A percentile compares a stretch with the other conserved stretches of the same genome.
These are phyloP conservation scores for Hypocreales sp. DNA, from an alignment of 2,329 filamentous ascomycete genomes.

Conservation along the genomic window DNA sequence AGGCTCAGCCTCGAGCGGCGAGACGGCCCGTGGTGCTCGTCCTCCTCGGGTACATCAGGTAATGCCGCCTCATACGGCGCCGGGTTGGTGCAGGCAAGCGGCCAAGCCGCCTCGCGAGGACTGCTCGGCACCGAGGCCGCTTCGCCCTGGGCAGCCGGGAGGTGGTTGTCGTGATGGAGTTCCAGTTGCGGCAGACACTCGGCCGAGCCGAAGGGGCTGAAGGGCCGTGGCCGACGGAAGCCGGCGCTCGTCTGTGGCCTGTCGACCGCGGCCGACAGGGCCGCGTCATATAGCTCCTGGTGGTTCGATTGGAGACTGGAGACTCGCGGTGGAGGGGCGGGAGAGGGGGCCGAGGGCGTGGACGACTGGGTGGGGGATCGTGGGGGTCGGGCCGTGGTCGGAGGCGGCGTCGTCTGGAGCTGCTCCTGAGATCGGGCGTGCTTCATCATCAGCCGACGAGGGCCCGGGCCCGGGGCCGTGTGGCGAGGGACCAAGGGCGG, in stretches of 20 bases:
- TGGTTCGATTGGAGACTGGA: slow-evolving; percentile 38
- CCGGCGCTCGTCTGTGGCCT: slow-evolving; percentile 28
- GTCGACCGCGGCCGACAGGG: slow-evolving; percentile 18
- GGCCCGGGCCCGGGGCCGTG: slow-evolving; percentile 8
- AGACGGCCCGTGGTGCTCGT: no score
- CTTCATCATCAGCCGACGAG: slow-evolving; percentile 23
- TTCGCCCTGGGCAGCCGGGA: no score
- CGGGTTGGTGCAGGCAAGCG: slow-evolving; percentile 10
- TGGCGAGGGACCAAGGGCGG: slow-evolving; percentile 7
- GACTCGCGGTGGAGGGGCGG: slow-evolving; percentile 33
- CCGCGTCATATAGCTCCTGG: slow-evolving; percentile 22
- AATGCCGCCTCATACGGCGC: slow-evolving; percentile 26
- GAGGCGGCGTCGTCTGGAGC: slow-evolving; percentile 29
- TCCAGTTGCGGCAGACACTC: no score
- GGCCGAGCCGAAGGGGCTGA: slow-evolving; percentile 13
- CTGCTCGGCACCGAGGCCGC: slow-evolving; percentile 23
- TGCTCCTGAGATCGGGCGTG: slow-evolving; percentile 33
- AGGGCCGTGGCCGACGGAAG: slow-evolving; percentile 29
- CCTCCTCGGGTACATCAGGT: slow-evolving; percentile 47
- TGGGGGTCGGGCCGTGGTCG: slow-evolving; percentile 25
- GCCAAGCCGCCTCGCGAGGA: slow-evolving; percentile 27
- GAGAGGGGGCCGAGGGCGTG: slow-evolving; percentile 16
- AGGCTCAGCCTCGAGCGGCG: no score
- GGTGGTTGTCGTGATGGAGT: no score
- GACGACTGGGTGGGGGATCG: slow-evolving; percentile 26